Evolutionary conservation across 441 rosid genomes (phyloP).

Genomic region (Manihot esculenta): DNA sequence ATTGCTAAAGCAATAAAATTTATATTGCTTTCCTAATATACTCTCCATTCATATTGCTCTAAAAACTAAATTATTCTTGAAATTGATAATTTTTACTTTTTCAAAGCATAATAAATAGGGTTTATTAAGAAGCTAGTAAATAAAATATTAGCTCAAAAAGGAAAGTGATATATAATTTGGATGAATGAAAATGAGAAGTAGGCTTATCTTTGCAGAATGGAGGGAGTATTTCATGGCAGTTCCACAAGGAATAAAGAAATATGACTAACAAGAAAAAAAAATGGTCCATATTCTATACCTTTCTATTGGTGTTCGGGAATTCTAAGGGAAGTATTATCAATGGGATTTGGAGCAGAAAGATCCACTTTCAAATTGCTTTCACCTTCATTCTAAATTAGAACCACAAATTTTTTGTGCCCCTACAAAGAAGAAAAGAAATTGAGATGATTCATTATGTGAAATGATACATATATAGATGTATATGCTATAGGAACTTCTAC

Average conservation of each 20-base stretch:
- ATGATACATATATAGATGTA: neutral
- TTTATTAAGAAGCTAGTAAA: too few relatives aligned
- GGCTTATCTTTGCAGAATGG: too few relatives aligned
- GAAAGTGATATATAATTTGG: too few relatives aligned
- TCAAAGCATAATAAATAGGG: too few relatives aligned
- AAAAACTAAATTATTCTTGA: too few relatives aligned
- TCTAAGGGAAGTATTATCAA: constrained; percentile 26
- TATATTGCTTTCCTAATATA: too few relatives aligned
- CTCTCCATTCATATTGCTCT: too few relatives aligned
- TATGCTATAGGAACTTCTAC: neutral
- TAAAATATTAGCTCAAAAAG: too few relatives aligned
- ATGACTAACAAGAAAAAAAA: constrained; percentile 1
- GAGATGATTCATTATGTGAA: constrained; percentile 15
- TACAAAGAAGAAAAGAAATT: constrained; percentile 35
- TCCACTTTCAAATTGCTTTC: constrained; percentile 45
- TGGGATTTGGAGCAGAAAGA: constrained; percentile 35
- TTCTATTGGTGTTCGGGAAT: constrained; percentile 43
- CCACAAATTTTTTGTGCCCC: constrained; percentile 41
- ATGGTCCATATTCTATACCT: constrained; percentile 41
- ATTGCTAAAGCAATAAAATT: too few relatives aligned
- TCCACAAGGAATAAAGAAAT: constrained; percentile 13
- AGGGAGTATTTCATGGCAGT: constrained; percentile 1
- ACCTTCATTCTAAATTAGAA: constrained; percentile 70
- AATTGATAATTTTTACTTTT: too few relatives aligned
- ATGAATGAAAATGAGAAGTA: too few relatives aligned